Evolutionary conservation across 129 eudicot genomes (phyloP).

Genomic region (Lonicera japonica): DNA sequence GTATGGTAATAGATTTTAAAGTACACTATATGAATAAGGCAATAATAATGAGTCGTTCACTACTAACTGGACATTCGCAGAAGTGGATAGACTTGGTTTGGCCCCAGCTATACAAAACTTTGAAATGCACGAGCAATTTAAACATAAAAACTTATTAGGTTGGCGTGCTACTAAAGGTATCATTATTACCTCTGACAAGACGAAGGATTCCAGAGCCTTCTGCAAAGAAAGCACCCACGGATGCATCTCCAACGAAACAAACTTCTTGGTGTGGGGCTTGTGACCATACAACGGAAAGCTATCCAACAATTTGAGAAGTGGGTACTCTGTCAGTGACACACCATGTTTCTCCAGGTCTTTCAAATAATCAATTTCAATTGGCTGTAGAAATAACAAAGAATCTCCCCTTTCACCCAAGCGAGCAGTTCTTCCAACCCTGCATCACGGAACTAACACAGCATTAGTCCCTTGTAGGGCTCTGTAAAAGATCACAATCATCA

Average conservation of each 20-base stretch:
- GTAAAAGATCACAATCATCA: neutral
- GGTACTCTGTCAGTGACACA: constrained; percentile 68
- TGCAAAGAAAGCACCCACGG: constrained; percentile 82
- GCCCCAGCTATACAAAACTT: too few species aligned
- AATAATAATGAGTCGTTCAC: too few species aligned
- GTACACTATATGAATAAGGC: too few species aligned
- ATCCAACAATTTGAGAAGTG: constrained; percentile 65
- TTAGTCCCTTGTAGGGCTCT: neutral
- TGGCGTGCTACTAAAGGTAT: too few species aligned
- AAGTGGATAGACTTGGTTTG: too few species aligned
- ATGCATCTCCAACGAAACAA: constrained; percentile 75
- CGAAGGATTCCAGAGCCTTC: constrained; percentile 67
- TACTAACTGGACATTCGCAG: too few species aligned
- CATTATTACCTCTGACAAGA: constrained; percentile 51
- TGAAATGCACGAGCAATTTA: too few species aligned
- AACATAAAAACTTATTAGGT: too few species aligned
- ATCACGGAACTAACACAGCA: neutral
- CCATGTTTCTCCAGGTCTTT: constrained; percentile 75
- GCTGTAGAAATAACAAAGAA: constrained; percentile 85
- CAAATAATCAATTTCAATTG: constrained; percentile 79
- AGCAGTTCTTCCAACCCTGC: constrained; percentile 99
- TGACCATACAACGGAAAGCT: constrained; percentile 57
- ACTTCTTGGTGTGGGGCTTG: constrained; percentile 46
- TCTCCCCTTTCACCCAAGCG: constrained; percentile 96
- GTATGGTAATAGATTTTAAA: too few species aligned